Conservation (phyloP, 192 early-diverging fungal species). For the Irineochytrium annulatum region DNA sequence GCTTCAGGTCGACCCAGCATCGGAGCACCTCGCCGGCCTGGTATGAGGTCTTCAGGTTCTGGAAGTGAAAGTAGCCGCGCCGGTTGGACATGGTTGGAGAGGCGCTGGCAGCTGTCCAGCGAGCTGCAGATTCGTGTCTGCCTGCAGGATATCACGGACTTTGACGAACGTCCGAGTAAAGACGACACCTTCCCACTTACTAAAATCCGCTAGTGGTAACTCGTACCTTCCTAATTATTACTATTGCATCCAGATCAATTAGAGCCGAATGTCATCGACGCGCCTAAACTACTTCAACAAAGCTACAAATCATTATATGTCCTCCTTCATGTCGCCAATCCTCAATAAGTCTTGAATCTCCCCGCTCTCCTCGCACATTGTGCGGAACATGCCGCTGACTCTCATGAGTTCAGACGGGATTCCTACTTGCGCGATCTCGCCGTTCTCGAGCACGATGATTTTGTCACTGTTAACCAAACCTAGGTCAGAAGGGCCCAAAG, state of each 20-base stretch:
- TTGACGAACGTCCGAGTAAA: too few species aligned
- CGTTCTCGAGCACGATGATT: conserved; percentile 72
- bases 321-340: conserved; percentile 37
- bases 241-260: too few species aligned
- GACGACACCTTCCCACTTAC: too few species aligned
- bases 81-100: not conserved
- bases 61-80: not conserved
- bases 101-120: too few species aligned
- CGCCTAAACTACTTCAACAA: too few species aligned
- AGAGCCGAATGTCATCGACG: too few species aligned
- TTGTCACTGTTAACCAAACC: conserved; percentile 39
- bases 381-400: conserved; percentile 58
- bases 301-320: not conserved
- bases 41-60: not conserved
- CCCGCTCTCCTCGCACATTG: conserved; percentile 78
- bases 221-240: too few species aligned
- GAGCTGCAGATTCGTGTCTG: too few species aligned
- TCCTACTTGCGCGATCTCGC: conserved; percentile 64
- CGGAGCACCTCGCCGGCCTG: not conserved
- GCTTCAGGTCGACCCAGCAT: not conserved
- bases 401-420: conserved; percentile 57
- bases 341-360: conserved; percentile 68
- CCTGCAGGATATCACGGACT: too few species aligned
- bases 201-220: too few species aligned
- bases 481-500: not conserved